A percentile compares a stretch with the other conserved stretches of the same genome.
Conservation (phyloP, 352 stramenopile genomes). For the Globisporangium emineosum region DNA sequence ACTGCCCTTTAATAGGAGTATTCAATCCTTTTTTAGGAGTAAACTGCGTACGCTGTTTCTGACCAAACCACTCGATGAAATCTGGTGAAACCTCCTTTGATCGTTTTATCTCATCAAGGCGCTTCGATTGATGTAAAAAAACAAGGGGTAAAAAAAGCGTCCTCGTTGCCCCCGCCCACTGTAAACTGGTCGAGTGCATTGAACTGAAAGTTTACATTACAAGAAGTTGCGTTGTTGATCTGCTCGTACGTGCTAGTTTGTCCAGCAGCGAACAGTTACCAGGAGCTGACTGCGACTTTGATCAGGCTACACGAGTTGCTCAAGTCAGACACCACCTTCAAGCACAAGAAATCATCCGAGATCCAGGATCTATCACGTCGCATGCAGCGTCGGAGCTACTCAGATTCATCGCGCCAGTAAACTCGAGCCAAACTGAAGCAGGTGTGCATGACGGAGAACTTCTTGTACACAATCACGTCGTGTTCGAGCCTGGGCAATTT, state of each 20-base stretch:
- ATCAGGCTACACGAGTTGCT: slow-evolving; percentile 5
- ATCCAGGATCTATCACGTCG: neutral
- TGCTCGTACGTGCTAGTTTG: slow-evolving; percentile 13
- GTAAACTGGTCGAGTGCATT: no score
- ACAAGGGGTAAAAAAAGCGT: no score
- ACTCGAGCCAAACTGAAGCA: neutral
- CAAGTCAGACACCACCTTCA: slow-evolving; percentile 14
- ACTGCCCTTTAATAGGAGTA: no score
- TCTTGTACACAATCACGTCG: neutral
- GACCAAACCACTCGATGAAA: no score
- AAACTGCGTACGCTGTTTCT: no score
- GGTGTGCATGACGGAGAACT: neutral
- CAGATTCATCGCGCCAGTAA: slow-evolving; percentile 1
- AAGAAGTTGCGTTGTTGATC: slow-evolving; percentile 13
- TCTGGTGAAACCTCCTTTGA: no score
- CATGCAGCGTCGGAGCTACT: slow-evolving; percentile 2
- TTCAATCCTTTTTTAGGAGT: no score
- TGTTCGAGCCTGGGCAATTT: slow-evolving; percentile 6
- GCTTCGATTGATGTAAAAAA: no score
- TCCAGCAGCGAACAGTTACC: neutral
- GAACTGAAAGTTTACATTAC: no score
- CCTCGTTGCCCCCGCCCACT: no score
- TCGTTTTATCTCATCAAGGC: no score
- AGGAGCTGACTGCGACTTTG: neutral
- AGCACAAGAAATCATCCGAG: slow-evolving; percentile 1